Conservation (phyloP, 73 alveolate species). For the Paramecium octaurelia region DNA sequence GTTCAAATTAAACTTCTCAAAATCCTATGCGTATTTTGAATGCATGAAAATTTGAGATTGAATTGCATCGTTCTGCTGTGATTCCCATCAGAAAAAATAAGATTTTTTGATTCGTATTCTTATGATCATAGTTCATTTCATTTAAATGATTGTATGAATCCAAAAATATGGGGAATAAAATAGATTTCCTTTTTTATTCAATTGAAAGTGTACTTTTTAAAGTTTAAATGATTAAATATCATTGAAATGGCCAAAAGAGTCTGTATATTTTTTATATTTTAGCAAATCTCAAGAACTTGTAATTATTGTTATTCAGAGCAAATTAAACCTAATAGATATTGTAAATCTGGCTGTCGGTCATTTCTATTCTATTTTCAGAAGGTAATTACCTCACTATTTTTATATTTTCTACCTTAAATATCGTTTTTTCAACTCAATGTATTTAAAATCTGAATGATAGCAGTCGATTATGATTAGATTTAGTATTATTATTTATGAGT, state of each 20-base stretch:
- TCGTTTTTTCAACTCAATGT: background rate
- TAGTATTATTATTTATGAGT: background rate
- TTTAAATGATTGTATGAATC: background rate
- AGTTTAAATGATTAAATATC: background rate
- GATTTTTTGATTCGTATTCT: background rate
- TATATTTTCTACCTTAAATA: background rate
- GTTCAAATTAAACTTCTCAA: background rate
- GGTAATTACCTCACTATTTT: background rate
- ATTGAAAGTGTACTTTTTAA: background rate
- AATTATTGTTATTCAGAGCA: no score
- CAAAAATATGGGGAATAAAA: background rate
- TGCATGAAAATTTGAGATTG: background rate
- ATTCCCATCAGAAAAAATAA: background rate
- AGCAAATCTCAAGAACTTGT: slow-evolving; percentile 38
- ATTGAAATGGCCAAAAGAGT: slow-evolving; percentile 42
- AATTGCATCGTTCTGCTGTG: background rate
- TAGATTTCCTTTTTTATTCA: background rate
- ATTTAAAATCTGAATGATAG: background rate
- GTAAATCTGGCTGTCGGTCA: slow-evolving; percentile 23
- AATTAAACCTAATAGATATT: background rate
- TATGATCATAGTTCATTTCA: no score
- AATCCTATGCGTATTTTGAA: background rate
- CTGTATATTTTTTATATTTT: slow-evolving; percentile 45
- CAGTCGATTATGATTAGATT: background rate
- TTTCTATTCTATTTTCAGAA: background rate